phyloP scores from a whole-genome alignment of 2,329 filamentous ascomycete species.

The Talaromyces amestolkiae region DNA sequence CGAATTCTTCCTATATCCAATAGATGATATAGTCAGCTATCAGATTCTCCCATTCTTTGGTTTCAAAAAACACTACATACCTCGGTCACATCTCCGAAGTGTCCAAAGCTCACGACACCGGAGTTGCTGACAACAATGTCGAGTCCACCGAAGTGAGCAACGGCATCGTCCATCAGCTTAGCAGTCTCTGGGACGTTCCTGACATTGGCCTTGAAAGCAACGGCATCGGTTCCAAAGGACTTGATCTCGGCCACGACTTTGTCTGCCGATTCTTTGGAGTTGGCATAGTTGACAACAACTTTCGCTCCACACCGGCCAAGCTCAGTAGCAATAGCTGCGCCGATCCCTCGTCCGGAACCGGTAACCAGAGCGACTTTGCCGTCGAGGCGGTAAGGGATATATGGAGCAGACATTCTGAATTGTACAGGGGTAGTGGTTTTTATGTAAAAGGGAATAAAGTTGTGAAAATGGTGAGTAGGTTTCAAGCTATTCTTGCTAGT shows the following conservation, averaged over 20 bases:
- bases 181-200: constrained; percentile 35
- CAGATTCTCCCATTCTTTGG: background rate
- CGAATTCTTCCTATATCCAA: constrained; percentile 58
- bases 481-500: background rate
- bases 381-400: constrained; percentile 14
- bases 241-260: constrained; percentile 38
- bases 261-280: constrained; percentile 60
- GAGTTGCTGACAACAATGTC: constrained; percentile 32
- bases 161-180: constrained; percentile 19
- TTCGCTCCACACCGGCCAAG: constrained; percentile 31
- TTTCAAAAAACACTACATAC: background rate
- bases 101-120: constrained; percentile 65
- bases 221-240: constrained; percentile 29
- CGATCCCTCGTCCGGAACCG: constrained; percentile 32
- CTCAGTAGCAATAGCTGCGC: constrained; percentile 30
- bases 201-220: constrained; percentile 51
- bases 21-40: background rate
- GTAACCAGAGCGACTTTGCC: constrained; percentile 45
- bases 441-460: background rate
- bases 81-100: constrained; percentile 65
- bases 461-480: background rate
- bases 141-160: constrained; percentile 27
- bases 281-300: constrained; percentile 44
- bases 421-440: background rate
- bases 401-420: background rate